A percentile compares a stretch with the other conserved stretches of the same genome.
phyloP scores from a whole-genome alignment of 2,329 filamentous ascomycete genomes.

The Colletotrichum siamense region DNA sequence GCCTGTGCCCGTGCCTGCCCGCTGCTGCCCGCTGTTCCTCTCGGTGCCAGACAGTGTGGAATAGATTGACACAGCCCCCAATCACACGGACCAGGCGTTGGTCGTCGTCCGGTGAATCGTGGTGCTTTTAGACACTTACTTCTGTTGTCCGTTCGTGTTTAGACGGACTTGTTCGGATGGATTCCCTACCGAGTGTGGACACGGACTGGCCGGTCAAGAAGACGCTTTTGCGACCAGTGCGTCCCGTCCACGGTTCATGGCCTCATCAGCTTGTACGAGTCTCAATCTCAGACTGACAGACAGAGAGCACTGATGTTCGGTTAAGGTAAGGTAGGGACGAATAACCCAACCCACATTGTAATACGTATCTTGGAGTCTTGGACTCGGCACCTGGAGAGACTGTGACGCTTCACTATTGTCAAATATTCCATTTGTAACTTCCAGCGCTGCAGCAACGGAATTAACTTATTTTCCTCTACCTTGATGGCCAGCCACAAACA shows the following conservation, averaged over 20 bases:
- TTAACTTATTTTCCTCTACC: neutral
- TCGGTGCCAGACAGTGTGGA: neutral
- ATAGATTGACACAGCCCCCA: neutral
- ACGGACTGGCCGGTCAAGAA: neutral
- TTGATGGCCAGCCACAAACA: neutral
- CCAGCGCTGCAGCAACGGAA: neutral
- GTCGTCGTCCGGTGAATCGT: neutral
- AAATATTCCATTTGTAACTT: neutral
- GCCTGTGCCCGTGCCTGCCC: neutral
- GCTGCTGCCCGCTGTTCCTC: neutral
- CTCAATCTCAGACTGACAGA: neutral
- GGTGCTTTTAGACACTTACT: neutral
- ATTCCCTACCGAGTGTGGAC: neutral
- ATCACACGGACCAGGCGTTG: neutral
- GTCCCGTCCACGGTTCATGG: too few species aligned
- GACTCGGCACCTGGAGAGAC: neutral
- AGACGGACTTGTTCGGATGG: neutral
- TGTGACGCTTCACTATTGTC: too few species aligned
- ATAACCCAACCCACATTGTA: neutral
- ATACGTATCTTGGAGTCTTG: neutral
- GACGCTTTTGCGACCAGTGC: neutral
- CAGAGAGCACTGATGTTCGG: neutral
- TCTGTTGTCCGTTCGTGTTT: neutral
- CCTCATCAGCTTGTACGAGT: too few species aligned
- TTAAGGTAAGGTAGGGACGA: neutral